Base-by-base conservation (phyloP, 345 rosid genomes). In the Eutrema japonicum region DNA sequence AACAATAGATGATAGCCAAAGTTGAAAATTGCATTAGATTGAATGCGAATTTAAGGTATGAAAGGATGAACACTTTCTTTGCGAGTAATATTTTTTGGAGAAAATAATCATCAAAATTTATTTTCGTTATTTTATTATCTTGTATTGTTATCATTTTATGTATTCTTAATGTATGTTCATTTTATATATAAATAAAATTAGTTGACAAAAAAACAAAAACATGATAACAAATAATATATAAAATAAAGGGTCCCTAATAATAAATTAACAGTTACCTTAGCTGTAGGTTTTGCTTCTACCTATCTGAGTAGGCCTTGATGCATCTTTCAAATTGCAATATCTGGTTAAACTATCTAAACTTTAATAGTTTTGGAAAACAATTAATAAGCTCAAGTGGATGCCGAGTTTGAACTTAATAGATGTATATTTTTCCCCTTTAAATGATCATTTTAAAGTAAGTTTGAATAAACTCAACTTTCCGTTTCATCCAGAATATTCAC, bases 241-340 rank as follows among this genome's bases (percentile, higher is more conserved):
- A 48, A 18, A 48, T 48, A 48, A 48, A 48, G 30, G 22, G 12
- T 10, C 9, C 11, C 22, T 50, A 4, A 48, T 47, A 22, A 48
- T 7, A 18, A 43, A 16, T 14, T 14, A 59, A 22, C 7, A 68
- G 13, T 8, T 42, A 51, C 3, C 27, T 7, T 5, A 43, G 46
- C 35, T 26, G 10, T 66, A 38, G 46, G 48, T 66, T 66, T n/a
- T 50, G 2, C 3, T 29, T 2, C 32, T 1, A 29, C 32, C 32
- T 30, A 30, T 30, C 4, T 22, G 7, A 29, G 50, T 71, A 10
- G 56, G 67, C 41, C n/a, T 35, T 35, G 18, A 63, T 52, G 70
- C 38, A 52, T 63, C 54, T 72, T 42, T 72, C 76, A 22, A 72
- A 49, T 41, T 72, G 52, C 50, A 63, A 36, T 26, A 45, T 70